Evolutionary conservation across 306 rosid species (phyloP).

Genomic region (Prunus dulcis): DNA sequence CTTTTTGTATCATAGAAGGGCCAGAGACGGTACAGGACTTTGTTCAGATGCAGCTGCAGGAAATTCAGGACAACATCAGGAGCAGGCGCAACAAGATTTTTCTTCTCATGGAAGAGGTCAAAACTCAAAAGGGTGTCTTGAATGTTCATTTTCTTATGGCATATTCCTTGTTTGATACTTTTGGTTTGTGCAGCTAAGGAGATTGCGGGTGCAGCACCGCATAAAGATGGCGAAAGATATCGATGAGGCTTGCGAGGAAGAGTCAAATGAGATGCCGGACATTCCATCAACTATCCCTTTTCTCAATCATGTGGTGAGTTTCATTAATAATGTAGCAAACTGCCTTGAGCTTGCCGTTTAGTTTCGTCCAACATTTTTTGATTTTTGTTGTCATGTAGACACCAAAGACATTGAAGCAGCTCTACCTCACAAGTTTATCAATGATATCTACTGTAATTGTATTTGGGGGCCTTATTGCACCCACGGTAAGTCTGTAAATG

Average conservation of each 20-base stretch:
- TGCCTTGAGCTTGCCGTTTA: not conserved
- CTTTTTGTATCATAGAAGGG: conserved; percentile 93
- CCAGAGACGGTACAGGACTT: conserved; percentile 96
- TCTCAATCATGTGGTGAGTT: conserved; percentile 73
- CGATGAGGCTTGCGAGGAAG: conserved; percentile 49
- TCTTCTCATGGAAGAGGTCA: conserved; percentile 97
- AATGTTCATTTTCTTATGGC: not conserved
- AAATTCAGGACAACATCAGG: conserved; percentile 78
- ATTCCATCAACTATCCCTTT: conserved; percentile 94
- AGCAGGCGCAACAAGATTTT: conserved; percentile 88
- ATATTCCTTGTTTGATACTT: not conserved
- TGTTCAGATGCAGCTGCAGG: conserved; percentile 86
- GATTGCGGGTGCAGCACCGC: conserved; percentile 86
- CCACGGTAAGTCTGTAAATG: conserved; percentile 56
- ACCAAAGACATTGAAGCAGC: conserved; percentile 80
- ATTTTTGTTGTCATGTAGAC: conserved; percentile 49
- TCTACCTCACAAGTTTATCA: conserved; percentile 63
- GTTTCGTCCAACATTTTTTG: conserved; percentile 9
- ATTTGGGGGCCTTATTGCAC: conserved; percentile 91
- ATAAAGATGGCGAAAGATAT: conserved; percentile 38
- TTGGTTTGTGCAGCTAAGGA: conserved; percentile 60
- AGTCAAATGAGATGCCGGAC: conserved; percentile 79
- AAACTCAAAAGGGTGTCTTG: not conserved
- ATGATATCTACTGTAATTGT: conserved; percentile 69
- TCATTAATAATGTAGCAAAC: not conserved